Base-by-base conservation (phyloP, 768 basidiomycete species). In the Rubroboletus pulcherrimus region DNA sequence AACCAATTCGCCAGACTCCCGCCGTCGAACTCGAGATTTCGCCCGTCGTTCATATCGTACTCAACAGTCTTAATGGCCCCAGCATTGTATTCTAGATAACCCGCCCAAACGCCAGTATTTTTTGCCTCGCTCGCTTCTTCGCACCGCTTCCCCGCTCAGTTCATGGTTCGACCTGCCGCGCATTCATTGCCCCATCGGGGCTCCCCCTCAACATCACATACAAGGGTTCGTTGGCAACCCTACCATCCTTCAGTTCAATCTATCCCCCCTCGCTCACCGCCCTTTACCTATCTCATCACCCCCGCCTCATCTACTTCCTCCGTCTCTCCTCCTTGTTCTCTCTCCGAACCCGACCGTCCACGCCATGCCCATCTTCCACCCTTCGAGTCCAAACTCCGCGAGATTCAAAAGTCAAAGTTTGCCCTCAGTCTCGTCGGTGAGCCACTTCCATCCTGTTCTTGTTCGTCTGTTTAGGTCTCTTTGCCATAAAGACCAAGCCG, bases 221-320 rank as follows among this genome's bases (percentile, higher is more conserved):
- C 85, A 48, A 76, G 86, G 69, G 76, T 84, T 63, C 85, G 90
- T 63, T 91, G 89, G 89, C 90, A 91, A 74, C 89, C 89, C 62
- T 92, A 91, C 71, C 73, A 76, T 60, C 68, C 82, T 50, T 70
- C 78, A 51, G 66, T 73, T 51, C 72, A 72, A 43, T 67, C 74
- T 54, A 64, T 79, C 43, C 57, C 70, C 45, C 54, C 71, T 49
- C 70, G 66, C 33, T 66, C 75, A 38, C 61, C 74, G 42, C 66
- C 73, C 42, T 62, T 76, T 39, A 26, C 60, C 26, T 81, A 78
- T 76, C 76, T 83, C 56, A 73, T 81, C 72, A 87, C 86, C 54
- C 86, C 86, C 6, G 71, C 79, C 48, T 78, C 79, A 29, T 80
- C 81, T 64, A 75, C 81, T 68, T 62, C 79, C 59, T 73, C 81